These are phyloP conservation scores for Penicillium parvum DNA, from an alignment of 495 filamentous ascomycete genomes.

Conservation along the genomic window DNA sequence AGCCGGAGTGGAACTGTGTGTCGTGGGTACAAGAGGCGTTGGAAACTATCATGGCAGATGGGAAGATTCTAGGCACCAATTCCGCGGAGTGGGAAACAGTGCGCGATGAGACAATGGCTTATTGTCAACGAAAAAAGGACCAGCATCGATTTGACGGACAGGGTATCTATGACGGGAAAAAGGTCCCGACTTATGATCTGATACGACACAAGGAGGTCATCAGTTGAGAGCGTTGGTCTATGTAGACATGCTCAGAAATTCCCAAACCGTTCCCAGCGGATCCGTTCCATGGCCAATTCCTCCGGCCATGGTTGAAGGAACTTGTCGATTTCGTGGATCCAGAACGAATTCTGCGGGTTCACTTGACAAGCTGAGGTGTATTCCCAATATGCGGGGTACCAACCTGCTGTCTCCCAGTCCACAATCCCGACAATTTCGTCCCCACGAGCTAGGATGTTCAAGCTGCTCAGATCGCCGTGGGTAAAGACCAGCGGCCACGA, in stretches of 20 bases:
- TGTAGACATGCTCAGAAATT: constrained; percentile 19
- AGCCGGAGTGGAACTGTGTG: constrained; percentile 36
- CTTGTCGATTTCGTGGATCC: constrained; percentile 45
- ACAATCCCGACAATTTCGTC: constrained; percentile 45
- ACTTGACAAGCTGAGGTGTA: constrained; percentile 45
- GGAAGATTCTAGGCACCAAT: constrained; percentile 31
- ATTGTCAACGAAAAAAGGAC: constrained; percentile 32
- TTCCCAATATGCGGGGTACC: constrained; percentile 51
- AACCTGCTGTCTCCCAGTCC: constrained; percentile 51
- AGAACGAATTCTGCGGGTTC: constrained; percentile 45
- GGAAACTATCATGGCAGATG: constrained; percentile 24
- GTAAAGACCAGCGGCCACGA: constrained; percentile 35
- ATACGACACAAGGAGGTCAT: neutral
- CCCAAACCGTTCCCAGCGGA: constrained; percentile 39
- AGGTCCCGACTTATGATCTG: constrained; percentile 26
- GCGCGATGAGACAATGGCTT: constrained; percentile 28
- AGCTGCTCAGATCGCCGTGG: constrained; percentile 41
- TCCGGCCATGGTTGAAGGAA: constrained; percentile 43
- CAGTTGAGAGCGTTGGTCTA: neutral
- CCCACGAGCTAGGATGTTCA: constrained; percentile 37
- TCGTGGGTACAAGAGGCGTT: constrained; percentile 41
- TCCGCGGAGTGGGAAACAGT: constrained; percentile 33
- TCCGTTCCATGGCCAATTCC: constrained; percentile 45
- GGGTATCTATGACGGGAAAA: constrained; percentile 20
- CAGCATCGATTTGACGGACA: constrained; percentile 32